These are phyloP conservation scores for Plectosphaerella sp. DNA, from an alignment of 2,329 filamentous ascomycete genomes.

Conservation along the genomic window DNA sequence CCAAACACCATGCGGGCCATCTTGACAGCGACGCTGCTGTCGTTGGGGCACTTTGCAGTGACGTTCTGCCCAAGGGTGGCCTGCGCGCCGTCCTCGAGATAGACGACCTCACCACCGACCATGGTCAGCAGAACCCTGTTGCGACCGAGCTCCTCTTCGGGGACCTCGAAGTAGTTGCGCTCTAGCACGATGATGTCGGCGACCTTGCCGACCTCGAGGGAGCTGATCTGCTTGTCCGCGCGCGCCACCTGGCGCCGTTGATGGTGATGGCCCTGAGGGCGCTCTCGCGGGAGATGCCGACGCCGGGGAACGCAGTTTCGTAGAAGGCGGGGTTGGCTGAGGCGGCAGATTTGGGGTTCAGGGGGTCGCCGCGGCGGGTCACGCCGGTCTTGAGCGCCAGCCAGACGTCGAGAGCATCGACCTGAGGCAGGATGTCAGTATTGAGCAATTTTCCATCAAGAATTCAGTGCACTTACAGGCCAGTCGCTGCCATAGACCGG, in stretches of 20 bases:
- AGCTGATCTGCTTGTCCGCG: constrained; percentile 17
- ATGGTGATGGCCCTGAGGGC: neutral
- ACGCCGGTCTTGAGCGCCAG: constrained; percentile 19
- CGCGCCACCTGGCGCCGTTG: constrained; percentile 13
- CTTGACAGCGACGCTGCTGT: too few relatives aligned
- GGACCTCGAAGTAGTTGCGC: constrained; percentile 14
- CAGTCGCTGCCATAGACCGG: constrained; percentile 19
- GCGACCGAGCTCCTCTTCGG: constrained; percentile 15
- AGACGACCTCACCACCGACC: constrained; percentile 19
- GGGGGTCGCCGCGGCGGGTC: constrained; percentile 18
- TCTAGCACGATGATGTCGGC: constrained; percentile 19
- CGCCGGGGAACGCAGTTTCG: neutral
- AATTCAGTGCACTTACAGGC: constrained; percentile 13
- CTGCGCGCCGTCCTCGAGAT: constrained; percentile 13
- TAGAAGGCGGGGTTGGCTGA: constrained; percentile 10
- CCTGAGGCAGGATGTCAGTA: constrained; percentile 2
- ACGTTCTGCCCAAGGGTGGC: too few relatives aligned
- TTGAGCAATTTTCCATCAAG: neutral
- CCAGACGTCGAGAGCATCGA: constrained; percentile 20
- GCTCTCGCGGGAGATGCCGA: constrained; percentile 15
- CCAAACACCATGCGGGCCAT: too few relatives aligned
- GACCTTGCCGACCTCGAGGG: constrained; percentile 18
- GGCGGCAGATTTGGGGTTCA: constrained; percentile 18
- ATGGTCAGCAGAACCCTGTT: constrained; percentile 19
- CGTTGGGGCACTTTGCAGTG: too few relatives aligned